phyloP scores from a whole-genome alignment of 2,329 filamentous ascomycete genomes.

The Aspergillus fructus region DNA sequence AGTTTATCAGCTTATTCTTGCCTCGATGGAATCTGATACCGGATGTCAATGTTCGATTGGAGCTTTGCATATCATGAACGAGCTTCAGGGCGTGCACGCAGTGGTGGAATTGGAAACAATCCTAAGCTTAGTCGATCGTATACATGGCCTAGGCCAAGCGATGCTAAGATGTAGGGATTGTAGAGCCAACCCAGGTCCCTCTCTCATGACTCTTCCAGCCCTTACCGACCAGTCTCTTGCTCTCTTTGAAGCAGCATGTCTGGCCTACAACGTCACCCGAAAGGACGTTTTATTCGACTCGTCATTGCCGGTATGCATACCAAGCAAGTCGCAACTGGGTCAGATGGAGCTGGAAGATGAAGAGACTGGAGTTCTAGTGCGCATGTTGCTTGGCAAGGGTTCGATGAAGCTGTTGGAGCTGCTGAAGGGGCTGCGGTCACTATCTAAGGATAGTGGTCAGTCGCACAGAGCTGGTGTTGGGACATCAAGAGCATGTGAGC shows the following conservation, averaged over 20 bases:
- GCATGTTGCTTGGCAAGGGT: constrained; percentile 22
- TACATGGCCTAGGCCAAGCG: constrained; percentile 21
- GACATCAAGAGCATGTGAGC: constrained; percentile 19
- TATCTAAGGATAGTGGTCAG: constrained; percentile 15
- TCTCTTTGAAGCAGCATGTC: constrained; percentile 27
- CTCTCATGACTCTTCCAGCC: constrained; percentile 40
- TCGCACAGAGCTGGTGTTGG: constrained; percentile 10
- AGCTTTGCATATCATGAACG: constrained; percentile 22
- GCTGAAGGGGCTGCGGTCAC: constrained; percentile 19
- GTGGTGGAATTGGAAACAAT: constrained; percentile 28
- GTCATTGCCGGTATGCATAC: constrained; percentile 24
- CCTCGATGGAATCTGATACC: constrained; percentile 16
- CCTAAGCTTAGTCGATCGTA: constrained; percentile 23
- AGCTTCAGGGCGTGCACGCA: constrained; percentile 24
- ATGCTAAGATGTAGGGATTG: constrained; percentile 26
- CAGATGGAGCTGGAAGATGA: constrained; percentile 28
- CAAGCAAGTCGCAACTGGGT: constrained; percentile 26
- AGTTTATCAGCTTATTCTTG: background rate
- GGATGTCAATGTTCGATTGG: constrained; percentile 26
- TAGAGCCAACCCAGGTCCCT: constrained; percentile 18
- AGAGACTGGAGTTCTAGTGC: constrained; percentile 23
- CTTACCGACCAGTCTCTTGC: constrained; percentile 35
- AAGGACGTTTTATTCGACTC: constrained; percentile 25
- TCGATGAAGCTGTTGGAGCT: constrained; percentile 23
- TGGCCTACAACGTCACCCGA: constrained; percentile 25